Percentiles rank a stretch among this genome's conserved stretches.
phyloP scores from a whole-genome alignment of 352 stramenopile genomes.

The Pythium folliculosum region DNA sequence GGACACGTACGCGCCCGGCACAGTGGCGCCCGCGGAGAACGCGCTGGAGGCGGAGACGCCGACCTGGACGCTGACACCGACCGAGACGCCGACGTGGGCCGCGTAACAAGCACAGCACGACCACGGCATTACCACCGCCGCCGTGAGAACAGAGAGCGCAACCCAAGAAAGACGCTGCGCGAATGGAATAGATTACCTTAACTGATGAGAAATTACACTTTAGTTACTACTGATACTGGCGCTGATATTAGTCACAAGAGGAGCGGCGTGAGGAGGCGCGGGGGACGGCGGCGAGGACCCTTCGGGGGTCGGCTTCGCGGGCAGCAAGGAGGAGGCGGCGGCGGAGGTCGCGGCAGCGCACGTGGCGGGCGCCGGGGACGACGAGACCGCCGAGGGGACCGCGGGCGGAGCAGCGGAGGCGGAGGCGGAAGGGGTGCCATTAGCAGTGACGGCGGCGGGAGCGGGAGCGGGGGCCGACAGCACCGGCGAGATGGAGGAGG shows the following conservation, averaged over 20 bases:
- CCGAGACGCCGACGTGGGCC: background rate
- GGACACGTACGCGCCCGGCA: constrained; percentile 8
- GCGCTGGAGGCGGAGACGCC: background rate
- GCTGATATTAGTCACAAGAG: constrained; percentile 35
- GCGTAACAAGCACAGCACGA: background rate
- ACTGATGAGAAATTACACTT: constrained; percentile 28
- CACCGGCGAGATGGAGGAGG: background rate
- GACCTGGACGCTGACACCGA: background rate
- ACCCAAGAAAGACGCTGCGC: background rate
- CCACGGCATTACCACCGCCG: background rate
- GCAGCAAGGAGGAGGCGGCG: background rate
- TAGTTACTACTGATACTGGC: constrained; percentile 40
- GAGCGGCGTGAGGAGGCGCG: background rate
- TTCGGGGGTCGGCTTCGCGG: constrained; percentile 6
- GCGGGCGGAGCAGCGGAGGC: background rate
- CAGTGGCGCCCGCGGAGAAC: background rate
- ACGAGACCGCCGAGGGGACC: background rate
- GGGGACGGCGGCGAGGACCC: background rate
- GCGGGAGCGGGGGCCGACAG: background rate
- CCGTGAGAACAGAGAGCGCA: background rate
- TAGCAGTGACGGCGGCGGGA: too few species aligned
- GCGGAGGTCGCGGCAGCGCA: background rate
- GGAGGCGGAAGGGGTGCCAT: too few species aligned
- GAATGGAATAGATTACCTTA: constrained; percentile 31
- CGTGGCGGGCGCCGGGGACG: background rate